Evolutionary conservation across 2,329 filamentous ascomycete species (phyloP).

Genomic region (Arthrobotrys musiformis): DNA sequence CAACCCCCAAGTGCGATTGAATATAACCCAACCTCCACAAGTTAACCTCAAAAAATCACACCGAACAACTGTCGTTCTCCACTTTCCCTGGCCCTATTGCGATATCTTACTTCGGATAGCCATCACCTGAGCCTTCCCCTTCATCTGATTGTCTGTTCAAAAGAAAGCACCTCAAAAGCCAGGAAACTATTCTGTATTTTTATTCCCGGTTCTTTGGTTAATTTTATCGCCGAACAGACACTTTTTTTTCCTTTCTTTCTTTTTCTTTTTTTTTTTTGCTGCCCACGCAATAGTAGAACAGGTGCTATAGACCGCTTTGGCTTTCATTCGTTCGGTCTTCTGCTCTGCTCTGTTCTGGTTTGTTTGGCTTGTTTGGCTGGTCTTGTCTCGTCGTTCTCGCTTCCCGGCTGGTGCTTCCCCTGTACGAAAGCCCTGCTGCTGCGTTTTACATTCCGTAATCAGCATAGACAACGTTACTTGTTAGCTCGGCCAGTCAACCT

Average conservation of each 20-base stretch:
- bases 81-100: conserved; percentile 11
- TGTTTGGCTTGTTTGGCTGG: no score
- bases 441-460: conserved; percentile 56
- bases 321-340: conserved; percentile 1
- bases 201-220: conserved; percentile 42
- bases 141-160: conserved; percentile 17
- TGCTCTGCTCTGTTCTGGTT: no score
- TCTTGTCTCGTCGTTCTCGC: conserved; percentile 30
- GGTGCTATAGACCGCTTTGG: conserved; percentile 30
- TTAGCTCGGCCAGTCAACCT: conserved; percentile 33
- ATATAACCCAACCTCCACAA: not conserved
- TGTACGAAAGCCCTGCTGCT: conserved; percentile 47
- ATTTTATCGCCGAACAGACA: conserved; percentile 54
- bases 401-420: conserved; percentile 49
- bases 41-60: not conserved
- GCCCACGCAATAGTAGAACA: conserved; percentile 36
- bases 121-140: conserved; percentile 9
- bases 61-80: conserved; percentile 6
- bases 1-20: not conserved
- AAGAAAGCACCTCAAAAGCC: conserved; percentile 15
- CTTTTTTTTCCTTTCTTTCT: no score
- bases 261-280: no score
- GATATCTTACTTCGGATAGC: not conserved
- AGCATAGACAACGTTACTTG: conserved; percentile 54
- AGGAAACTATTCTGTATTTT: conserved; percentile 19